Base-by-base conservation (phyloP, 225 moss, liverwort and hornwort genomes). In the Anthoceros angustus region DNA sequence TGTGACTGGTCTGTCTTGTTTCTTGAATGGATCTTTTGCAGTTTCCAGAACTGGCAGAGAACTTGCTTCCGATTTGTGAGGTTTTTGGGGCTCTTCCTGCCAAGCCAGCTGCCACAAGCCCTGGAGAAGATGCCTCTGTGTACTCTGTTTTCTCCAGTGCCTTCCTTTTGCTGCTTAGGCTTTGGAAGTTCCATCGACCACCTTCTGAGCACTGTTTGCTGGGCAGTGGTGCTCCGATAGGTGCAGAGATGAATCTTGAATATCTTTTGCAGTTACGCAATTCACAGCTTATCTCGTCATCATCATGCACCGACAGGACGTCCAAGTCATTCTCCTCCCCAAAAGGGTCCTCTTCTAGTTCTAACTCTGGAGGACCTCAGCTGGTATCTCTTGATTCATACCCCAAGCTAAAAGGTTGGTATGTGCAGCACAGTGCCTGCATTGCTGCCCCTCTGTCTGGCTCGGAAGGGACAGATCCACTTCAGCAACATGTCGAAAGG, bases 181-280 rank as follows among this genome's bases (percentile, higher is more conserved):
- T 94, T 55, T 94, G 94, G 94, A 88, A 90, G 70, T 94, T 86
- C 77, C 87, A 90, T 68, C 81, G 94, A 63, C 90, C 94, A 49
- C 94, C 94, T 46, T 73, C 88, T 67, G 94, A 94, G 50, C 90
- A 94, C 65, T 94, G 90, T 73, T 69, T 94, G 63, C 83, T 94
- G 62, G 94, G 94, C 7, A 85, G 90, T 74, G 94, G 90, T 41
- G 81, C 90, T 48, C 87, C 90, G 41, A 73, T 94, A 10, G 90
- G 94, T 61, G 90, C 94, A 70, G 94, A 94, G 67, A 71, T 94
- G 23, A 94, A 90, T 76, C 84, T 94, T 14, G 90, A 90, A 73
- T 94, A 94, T 77, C 83, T 94, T n/a, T 75, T 94, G 40, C 94
- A 90, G 75, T 76, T 94, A 71, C 82, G 90, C 46, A 85, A 73